These are phyloP conservation scores for Phalaenopsis aphrodite DNA, from an alignment of 106 monocot genomes.

Conservation along the genomic window DNA sequence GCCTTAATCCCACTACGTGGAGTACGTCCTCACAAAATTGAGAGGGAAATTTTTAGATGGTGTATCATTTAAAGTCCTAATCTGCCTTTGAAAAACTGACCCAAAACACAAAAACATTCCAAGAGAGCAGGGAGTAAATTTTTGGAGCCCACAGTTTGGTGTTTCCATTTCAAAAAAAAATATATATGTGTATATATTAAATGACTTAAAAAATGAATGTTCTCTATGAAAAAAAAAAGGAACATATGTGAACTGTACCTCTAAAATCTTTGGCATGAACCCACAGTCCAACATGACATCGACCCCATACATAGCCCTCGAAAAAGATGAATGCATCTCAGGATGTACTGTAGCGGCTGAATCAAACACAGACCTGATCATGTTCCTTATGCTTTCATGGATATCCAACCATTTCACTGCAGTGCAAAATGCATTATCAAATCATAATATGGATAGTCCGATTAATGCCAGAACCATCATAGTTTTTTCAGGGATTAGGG, in stretches of 20 bases:
- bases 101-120: too few species aligned
- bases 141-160: neutral
- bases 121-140: too few species aligned
- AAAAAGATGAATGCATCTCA: constrained; percentile 72
- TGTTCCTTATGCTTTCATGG: constrained; percentile 53
- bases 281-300: constrained; percentile 89
- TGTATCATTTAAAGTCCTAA: too few species aligned
- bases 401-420: constrained; percentile 89
- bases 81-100: too few species aligned
- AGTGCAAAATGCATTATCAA: constrained; percentile 3
- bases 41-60: too few species aligned
- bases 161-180: neutral
- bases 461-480: neutral
- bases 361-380: constrained; percentile 79
- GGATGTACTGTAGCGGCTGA: constrained; percentile 79
- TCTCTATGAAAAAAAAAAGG: neutral
- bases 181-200: neutral
- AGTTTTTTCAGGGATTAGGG: neutral
- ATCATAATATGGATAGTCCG: neutral
- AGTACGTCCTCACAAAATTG: too few species aligned
- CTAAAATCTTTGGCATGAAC: constrained; percentile 89
- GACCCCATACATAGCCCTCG: constrained; percentile 91
- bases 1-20: too few species aligned
- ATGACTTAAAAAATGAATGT: neutral
- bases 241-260: constrained; percentile 35